Evolutionary conservation across 2,329 filamentous ascomycete genomes (phyloP).

Genomic region (Colletotrichum melonis): DNA sequence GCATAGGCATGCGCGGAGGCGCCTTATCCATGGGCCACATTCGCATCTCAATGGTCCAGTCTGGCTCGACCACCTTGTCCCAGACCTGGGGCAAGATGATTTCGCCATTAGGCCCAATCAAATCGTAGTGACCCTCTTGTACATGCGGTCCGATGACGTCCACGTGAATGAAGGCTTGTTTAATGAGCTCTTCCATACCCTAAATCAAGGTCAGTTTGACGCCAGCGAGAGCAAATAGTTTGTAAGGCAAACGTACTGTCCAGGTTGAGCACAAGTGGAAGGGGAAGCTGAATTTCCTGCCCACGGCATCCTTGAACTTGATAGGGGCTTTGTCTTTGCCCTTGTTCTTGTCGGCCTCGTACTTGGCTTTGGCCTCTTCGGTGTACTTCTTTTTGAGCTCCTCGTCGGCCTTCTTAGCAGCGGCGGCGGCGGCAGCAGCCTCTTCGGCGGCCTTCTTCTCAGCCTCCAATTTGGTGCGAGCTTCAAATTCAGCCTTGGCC

Average conservation of each 20-base stretch:
- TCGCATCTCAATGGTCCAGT: constrained; percentile 77
- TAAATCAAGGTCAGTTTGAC: constrained; percentile 49
- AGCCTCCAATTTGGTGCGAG: constrained; percentile 43
- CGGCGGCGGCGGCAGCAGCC: constrained; percentile 47
- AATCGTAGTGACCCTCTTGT: constrained; percentile 81
- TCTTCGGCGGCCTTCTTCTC: constrained; percentile 44
- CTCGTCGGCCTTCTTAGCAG: constrained; percentile 62
- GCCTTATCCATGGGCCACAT: constrained; percentile 66
- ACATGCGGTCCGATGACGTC: constrained; percentile 82
- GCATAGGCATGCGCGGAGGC: constrained; percentile 4
- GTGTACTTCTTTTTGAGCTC: constrained; percentile 66
- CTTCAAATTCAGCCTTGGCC: constrained; percentile 50
- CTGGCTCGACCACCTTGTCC: constrained; percentile 84
- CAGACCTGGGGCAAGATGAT: constrained; percentile 86
- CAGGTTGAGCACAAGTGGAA: constrained; percentile 87
- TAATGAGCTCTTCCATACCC: constrained; percentile 89
- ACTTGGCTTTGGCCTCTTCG: constrained; percentile 63
- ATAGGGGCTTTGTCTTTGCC: constrained; percentile 75
- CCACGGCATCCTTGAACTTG: constrained; percentile 91
- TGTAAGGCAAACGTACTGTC: constrained; percentile 67
- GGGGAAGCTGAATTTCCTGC: constrained; percentile 92
- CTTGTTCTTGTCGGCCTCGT: constrained; percentile 60
- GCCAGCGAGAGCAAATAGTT: not conserved
- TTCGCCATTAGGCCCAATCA: constrained; percentile 82
- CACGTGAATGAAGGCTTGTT: constrained; percentile 84